Evolutionary conservation across 371 early-diverging fungal genomes (phyloP), one percentile per base, ranked within the genome.

Genomic region (Mortierella sp.): DNA sequence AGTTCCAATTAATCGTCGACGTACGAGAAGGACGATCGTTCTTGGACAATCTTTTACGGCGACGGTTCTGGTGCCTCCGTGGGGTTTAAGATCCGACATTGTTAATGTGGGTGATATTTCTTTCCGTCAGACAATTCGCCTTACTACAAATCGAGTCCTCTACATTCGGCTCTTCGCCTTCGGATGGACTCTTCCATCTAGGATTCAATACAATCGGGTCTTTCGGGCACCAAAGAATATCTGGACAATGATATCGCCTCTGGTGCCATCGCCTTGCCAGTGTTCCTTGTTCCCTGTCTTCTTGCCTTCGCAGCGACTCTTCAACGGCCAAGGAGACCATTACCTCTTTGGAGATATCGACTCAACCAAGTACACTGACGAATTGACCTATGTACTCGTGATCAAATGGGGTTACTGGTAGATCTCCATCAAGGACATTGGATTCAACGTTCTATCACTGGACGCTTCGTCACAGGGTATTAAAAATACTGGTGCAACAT

Each of bases 271-370:
- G 32, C 43, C 27, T 50, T 73, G 49, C 82, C 84, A 46, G 70
- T 79, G 21, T 67, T 82, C 53, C 80, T 81, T 28, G 82, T 81
- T 82, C 53, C 80, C 82, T 28, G 82, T 81, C 49, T 83, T 69
- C 56, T 47, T 82, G 49, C 75, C 69, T n/a, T 67, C 75, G 26
- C 56, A 41, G 4, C 75, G 75, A n/a, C 44, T 24, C 9, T 50
- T 50, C 44, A 52, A 49, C 14, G 69, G 69, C 8, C n/a, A 32
- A 4, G 69, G 60, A 0, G 91, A 89, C 21, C 85, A 87, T 60
- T 70, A 89, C 39, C 84, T 84, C 28, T 82, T 91, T 73, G 89
- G 88, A 21, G 89, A 86, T 7, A 70, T 81, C 17, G 87, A 91
- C 64, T 27, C 50, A 24, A 54, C 83, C 28, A 86, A 85, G 64